Evolutionary conservation across 768 basidiomycete genomes (phyloP).

Genomic region (Macrolepiota fuliginosa): DNA sequence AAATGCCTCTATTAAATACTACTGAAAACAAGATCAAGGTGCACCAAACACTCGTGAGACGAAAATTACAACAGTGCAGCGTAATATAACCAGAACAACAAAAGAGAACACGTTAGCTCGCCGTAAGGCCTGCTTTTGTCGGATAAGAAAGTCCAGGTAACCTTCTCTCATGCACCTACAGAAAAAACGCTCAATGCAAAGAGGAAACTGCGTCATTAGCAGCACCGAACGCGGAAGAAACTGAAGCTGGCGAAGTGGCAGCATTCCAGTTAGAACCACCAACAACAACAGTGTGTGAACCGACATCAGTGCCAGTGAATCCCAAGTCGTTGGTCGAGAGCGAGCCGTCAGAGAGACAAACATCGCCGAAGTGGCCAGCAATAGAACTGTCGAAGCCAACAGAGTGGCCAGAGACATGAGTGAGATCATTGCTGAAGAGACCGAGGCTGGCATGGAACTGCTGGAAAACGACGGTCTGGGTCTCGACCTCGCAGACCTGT

Average conservation of each 20-base stretch:
- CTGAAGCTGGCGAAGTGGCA: slow-evolving; percentile 23
- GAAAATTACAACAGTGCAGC: background rate
- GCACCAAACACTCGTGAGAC: slow-evolving; percentile 4
- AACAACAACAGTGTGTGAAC: slow-evolving; percentile 33
- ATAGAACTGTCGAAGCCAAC: slow-evolving; percentile 40
- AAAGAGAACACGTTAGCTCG: background rate
- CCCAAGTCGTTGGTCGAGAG: slow-evolving; percentile 36
- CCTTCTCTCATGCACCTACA: background rate
- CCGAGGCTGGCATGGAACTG: slow-evolving; percentile 40
- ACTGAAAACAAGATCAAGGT: slow-evolving; percentile 7
- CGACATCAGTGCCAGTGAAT: slow-evolving; percentile 38
- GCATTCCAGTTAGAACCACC: slow-evolving; percentile 39
- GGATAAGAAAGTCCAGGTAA: background rate
- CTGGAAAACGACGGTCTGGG: slow-evolving; percentile 37
- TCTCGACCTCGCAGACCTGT: slow-evolving; percentile 34
- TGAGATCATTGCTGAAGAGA: slow-evolving; percentile 39
- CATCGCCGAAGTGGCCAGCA: slow-evolving; percentile 28
- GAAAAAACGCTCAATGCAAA: background rate
- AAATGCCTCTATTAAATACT: slow-evolving; percentile 1
- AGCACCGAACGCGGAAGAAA: slow-evolving; percentile 31
- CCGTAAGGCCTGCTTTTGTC: background rate
- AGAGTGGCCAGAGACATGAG: slow-evolving; percentile 34
- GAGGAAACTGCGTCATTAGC: slow-evolving; percentile 24
- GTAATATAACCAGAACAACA: slow-evolving; percentile 5
- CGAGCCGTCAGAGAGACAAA: slow-evolving; percentile 34